Percentiles rank a stretch among this genome's conserved stretches.
Conservation (phyloP, 1,139 yeast species). For the Yamadazyma siamensis region DNA sequence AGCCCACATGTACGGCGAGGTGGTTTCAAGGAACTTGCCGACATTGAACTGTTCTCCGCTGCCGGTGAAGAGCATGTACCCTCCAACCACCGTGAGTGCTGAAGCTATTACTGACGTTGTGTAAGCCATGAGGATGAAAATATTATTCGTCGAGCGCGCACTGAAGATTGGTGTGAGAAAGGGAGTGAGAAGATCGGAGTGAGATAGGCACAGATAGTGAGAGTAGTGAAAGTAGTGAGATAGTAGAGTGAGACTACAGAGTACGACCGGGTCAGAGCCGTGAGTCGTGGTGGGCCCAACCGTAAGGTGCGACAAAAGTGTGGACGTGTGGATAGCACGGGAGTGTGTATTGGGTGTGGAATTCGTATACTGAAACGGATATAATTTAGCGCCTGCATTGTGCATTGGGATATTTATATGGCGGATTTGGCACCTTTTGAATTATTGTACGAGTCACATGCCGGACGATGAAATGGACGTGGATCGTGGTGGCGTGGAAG, state of each 20-base stretch:
- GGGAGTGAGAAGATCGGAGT: slow-evolving; percentile 1
- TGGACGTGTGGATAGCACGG: too few relatives aligned
- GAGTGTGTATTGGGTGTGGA: too few relatives aligned
- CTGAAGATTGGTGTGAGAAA: neutral
- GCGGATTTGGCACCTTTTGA: too few relatives aligned
- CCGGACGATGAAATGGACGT: too few relatives aligned
- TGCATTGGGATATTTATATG: too few relatives aligned
- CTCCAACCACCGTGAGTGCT: slow-evolving; percentile 40
- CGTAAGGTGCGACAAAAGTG: neutral
- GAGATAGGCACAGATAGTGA: neutral
- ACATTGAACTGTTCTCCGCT: slow-evolving; percentile 88
- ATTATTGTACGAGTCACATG: too few relatives aligned
- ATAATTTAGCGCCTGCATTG: too few relatives aligned
- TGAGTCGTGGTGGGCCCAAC: too few relatives aligned
- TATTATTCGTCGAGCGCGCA: too few relatives aligned
- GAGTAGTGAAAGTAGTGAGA: neutral
- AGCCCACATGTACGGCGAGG: slow-evolving; percentile 98
- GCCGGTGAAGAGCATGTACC: slow-evolving; percentile 83
- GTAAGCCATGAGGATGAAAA: slow-evolving; percentile 7
- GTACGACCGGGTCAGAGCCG: neutral
- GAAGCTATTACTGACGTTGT: slow-evolving; percentile 20
- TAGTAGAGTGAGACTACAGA: neutral
- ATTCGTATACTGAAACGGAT: too few relatives aligned
- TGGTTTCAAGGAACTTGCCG: slow-evolving; percentile 78
- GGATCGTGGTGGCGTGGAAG: too few relatives aligned